Evolutionary conservation across 805 yeast genomes (phyloP), one percentile per base, ranked within the genome.

Genomic region (Candida taoyuanica): DNA sequence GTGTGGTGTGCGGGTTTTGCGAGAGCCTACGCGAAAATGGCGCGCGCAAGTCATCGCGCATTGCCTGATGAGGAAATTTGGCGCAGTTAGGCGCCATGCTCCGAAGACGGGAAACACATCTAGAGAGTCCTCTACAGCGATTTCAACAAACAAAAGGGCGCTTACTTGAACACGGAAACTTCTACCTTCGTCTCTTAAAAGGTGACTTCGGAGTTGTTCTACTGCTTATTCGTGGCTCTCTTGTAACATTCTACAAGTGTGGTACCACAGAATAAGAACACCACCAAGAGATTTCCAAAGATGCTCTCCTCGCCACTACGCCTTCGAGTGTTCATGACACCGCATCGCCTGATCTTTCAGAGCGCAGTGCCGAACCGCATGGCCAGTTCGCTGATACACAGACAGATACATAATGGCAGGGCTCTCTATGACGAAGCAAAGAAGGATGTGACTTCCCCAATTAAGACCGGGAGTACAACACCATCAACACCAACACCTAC

Each of bases 351-450:
- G 18, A 16, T 34, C 24, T 20, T 31, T 17, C 14, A n/a, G n/a
- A n/a, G n/a, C n/a, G n/a, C n/a, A n/a, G n/a, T n/a, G n/a, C n/a
- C n/a, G n/a, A n/a, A n/a, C n/a, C n/a, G n/a, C n/a, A n/a, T n/a
- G n/a, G n/a, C n/a, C n/a, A n/a, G 15, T 9, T 31, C 24, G 8
- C 34, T 41, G 14, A 1, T 26, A 4, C 27, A 38, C 17, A 43
- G 47, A 37, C 30, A 40, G 11, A 33, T 48, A n/a, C 50, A 46
- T 24, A n/a, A 30, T 3, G 28, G 39, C 7, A 21, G 11, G 24
- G 11, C 24, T 8, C 24, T 21, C 7, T 21, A 11, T 21, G 11
- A 21, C 11, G 24, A 21, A 11, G 24, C 11, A 11, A 21, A 21
- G 24, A 21, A 21, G 24, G n/a, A n/a, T n/a, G n/a, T n/a, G n/a